Evolutionary conservation across 1,284 basidiomycete genomes (phyloP), one percentile per base, ranked within the genome.

Genomic region (Wolfiporia cocos): DNA sequence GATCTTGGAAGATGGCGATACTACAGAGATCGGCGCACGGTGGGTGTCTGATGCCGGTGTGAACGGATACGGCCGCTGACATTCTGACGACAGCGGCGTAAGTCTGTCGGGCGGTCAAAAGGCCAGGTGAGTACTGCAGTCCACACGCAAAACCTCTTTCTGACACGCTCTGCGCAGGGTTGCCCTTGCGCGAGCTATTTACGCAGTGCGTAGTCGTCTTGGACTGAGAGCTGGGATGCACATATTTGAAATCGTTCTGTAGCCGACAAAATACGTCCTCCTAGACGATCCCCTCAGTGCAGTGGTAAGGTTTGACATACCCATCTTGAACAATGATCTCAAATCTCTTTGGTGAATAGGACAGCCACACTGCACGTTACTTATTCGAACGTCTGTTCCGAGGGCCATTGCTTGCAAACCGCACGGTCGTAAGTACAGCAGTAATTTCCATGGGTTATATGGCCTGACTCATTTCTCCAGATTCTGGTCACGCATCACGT

Each of bases 401-500:
- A 12, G 86, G 85, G 0, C 78, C 81, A 9, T 66, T 89, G 9
- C 57, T 87, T 18, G 71, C 67, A 2, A 68, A 81, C 42, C 73
- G 86, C 12, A 87, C 86, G 1, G 78, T 87, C 37, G 79, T 86
- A 63, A 29, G 71, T 63, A 14, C 3, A 3, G 11, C n/a, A 14
- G 7, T 5, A 15, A 32, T 12, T 12, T 37, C n/a, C 7, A 20
- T 43, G 28, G n/a, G n/a, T n/a, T n/a, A n/a, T n/a, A n/a, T n/a
- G n/a, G n/a, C n/a, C 19, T 23, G n/a, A n/a, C n/a, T n/a, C n/a
- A n/a, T n/a, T n/a, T 42, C n/a, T 34, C 1, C 47, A 81, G 78
- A 62, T 84, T 35, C 67, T 85, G 5, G 81, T 86, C 12, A 88
- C 85, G 0, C 84, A 88, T 50, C 83, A 88, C 48, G 79, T 86